Base-by-base conservation (phyloP, 805 yeast genomes). In the Yueomyces sinensis region DNA sequence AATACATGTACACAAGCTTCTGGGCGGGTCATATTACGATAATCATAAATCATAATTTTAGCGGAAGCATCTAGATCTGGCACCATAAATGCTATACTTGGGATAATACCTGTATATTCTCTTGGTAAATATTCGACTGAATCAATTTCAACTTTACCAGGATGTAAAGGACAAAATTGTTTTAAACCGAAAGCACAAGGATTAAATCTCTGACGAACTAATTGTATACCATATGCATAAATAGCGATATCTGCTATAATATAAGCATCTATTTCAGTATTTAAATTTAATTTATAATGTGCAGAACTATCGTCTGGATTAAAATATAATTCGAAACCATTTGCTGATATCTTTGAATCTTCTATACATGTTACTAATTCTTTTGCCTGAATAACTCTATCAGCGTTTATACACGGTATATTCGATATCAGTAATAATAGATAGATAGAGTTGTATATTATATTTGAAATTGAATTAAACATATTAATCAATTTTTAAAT, bases 321-420 rank as follows among this genome's bases (percentile, higher is more conserved):
- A 55, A 84, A 82, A 1, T 67, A 62, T 31, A 87, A 93, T 45
- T 79, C 71, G 52, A 87, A 83, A 42, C 69, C 70, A 16, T 76
- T 63, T 3, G 95, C 89, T 4, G 82, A 68, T 37, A 87, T 62
- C 44, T 72, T 74, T 4, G 89, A 78, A 50, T 72, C 62, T 36
- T 74, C 81, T 81, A 79, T 78, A 62, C 97, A 87, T 5, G 94
- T 76, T 34, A 87, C 94, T 42, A 87, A 66, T 3, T 95, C 80
- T n/a, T 25, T 25, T 7, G 28, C 15, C 13, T n/a, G 15, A 11
- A 25, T 25, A n/a, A 11, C 14, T n/a, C 28, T 25, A 6, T n/a
- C n/a, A n/a, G n/a, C n/a, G n/a, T n/a, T n/a, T n/a, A n/a, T n/a
- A n/a, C n/a, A n/a, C n/a, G n/a, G n/a, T n/a, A n/a, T n/a, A n/a